Percentiles rank a stretch among this genome's conserved stretches.
Conservation (phyloP, 2,329 filamentous ascomycete species). For the Cryphonectria radicalis region DNA sequence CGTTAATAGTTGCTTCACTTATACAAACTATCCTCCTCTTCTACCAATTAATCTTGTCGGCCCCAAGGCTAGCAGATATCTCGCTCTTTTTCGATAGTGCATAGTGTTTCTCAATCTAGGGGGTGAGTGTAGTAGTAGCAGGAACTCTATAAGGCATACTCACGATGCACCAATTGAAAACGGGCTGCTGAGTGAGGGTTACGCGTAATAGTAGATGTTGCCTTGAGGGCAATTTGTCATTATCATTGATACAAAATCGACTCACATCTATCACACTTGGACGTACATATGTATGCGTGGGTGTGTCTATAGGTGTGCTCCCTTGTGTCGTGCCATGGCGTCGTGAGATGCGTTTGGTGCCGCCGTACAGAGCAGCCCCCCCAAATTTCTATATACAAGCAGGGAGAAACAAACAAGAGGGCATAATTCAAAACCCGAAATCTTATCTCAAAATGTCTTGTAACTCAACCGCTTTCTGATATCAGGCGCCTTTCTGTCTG, state of each 20-base stretch:
- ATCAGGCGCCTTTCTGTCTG: not conserved
- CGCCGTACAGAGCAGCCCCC: not conserved
- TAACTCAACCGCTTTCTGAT: not conserved
- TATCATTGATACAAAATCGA: slow-evolving; percentile 28
- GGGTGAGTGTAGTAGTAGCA: not conserved
- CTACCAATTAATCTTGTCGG: not conserved
- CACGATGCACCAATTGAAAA: no score
- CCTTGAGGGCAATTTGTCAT: slow-evolving; percentile 10
- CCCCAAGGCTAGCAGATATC: no score
- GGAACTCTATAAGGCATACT: no score
- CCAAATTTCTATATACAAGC: not conserved
- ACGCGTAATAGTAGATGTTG: not conserved
- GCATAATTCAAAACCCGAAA: not conserved
- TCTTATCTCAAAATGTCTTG: not conserved
- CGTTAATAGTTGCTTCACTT: not conserved
- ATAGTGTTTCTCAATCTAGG: no score
- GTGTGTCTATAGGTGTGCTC: not conserved
- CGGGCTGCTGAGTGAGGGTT: not conserved
- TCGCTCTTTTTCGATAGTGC: no score
- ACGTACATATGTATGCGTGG: not conserved
- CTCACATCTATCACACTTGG: slow-evolving; percentile 8
- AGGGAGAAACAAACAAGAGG: not conserved
- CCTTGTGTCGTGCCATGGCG: slow-evolving; percentile 16
- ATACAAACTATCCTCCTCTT: not conserved
- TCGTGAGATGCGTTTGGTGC: slow-evolving; percentile 17